Percentiles rank a stretch among this genome's conserved stretches.
These are phyloP conservation scores for Dictyostelium capitatum DNA, from an alignment of 78 protist species.

Conservation along the genomic window DNA sequence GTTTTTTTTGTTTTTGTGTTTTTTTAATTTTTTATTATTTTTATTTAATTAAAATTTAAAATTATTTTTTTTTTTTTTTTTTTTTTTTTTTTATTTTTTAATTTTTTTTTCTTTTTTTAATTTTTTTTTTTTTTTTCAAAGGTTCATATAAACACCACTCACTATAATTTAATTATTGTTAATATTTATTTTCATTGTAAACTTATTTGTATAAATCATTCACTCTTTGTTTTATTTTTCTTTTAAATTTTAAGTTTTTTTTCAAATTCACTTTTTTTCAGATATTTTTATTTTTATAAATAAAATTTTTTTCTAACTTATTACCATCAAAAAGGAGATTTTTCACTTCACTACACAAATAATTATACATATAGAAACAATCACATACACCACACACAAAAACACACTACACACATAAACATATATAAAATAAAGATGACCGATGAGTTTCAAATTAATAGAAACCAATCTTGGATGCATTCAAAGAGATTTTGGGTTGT, in stretches of 20 bases:
- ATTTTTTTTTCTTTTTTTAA: neutral
- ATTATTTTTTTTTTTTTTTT: neutral
- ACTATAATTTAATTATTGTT: too few species aligned
- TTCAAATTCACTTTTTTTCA: neutral
- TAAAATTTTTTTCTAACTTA: too few species aligned
- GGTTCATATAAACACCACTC: too few species aligned
- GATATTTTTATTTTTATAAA: neutral
- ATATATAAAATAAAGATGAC: neutral
- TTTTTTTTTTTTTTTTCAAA: neutral
- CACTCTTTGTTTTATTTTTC: too few species aligned
- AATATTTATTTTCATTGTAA: too few species aligned
- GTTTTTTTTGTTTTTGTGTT: neutral
- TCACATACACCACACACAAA: neutral
- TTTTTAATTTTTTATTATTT: neutral
- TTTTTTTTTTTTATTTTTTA: neutral
- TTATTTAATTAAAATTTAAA: neutral
- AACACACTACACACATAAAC: neutral
- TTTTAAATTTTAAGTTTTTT: neutral
- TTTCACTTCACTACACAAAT: neutral
- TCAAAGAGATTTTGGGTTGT: conserved; percentile 62
- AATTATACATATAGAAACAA: neutral
- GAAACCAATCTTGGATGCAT: conserved; percentile 79
- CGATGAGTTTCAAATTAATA: conserved; percentile 70
- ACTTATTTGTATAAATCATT: too few species aligned
- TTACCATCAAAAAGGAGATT: neutral